phyloP scores from a whole-genome alignment of 306 rosid species.

The Astragalus glycyphyllos region DNA sequence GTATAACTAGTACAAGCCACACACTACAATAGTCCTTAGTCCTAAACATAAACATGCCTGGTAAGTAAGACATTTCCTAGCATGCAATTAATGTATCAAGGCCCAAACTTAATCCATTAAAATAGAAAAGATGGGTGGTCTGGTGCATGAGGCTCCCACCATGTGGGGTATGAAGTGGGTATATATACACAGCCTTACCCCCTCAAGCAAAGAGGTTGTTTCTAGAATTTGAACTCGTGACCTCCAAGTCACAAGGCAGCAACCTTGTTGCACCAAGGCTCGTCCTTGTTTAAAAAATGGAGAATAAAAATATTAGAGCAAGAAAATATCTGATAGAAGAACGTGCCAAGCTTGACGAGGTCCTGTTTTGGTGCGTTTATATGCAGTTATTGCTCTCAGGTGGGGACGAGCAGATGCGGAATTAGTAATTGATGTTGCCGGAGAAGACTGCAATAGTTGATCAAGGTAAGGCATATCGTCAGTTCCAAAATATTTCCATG shows the following conservation, averaged over 20 bases:
- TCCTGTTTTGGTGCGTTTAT: conserved; percentile 75
- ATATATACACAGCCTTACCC: too few species aligned
- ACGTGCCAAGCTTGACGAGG: conserved; percentile 75
- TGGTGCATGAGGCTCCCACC: too few species aligned
- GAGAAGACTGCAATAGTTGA: conserved; percentile 80
- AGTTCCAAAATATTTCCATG: conserved; percentile 87
- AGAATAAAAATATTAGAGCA: conserved; percentile 24
- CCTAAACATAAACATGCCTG: not conserved
- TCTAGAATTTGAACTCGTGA: too few species aligned
- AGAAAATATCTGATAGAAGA: conserved; percentile 35
- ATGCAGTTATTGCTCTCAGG: conserved; percentile 90
- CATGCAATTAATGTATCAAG: not conserved
- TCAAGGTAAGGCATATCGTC: conserved; percentile 89
- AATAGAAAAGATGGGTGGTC: too few species aligned
- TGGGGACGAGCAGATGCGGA: conserved; percentile 76
- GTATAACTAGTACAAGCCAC: conserved; percentile 12
- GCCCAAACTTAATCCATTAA: conserved; percentile 2
- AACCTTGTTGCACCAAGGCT: too few species aligned
- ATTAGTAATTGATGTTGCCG: conserved; percentile 72
- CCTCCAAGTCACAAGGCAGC: too few species aligned
- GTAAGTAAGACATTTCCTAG: not conserved
- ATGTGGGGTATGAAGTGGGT: too few species aligned
- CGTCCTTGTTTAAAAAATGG: not conserved
- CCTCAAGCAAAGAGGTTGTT: too few species aligned
- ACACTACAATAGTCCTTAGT: conserved; percentile 1